A percentile compares a stretch with the other conserved stretches of the same genome.
Evolutionary conservation across 2,329 filamentous ascomycete species (phyloP).

Genomic region (Diaporthe destruens): DNA sequence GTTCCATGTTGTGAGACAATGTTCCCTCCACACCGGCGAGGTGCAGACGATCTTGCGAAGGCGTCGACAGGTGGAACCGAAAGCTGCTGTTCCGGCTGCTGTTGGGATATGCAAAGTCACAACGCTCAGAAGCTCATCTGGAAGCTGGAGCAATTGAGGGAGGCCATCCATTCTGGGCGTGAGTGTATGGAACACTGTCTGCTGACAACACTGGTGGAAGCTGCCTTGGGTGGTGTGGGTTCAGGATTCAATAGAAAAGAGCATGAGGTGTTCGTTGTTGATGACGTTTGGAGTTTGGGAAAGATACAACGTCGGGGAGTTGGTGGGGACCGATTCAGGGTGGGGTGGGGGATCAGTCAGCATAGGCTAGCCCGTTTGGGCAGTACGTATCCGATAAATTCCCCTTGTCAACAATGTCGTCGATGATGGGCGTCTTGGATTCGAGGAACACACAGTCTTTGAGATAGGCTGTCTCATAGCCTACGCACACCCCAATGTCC

Average conservation of each 20-base stretch:
- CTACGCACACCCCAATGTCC: too few relatives aligned
- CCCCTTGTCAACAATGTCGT: too few relatives aligned
- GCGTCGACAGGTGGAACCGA: constrained; percentile 64
- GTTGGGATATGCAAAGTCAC: constrained; percentile 61
- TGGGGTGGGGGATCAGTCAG: neutral
- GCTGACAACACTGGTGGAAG: neutral
- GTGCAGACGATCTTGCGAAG: constrained; percentile 65
- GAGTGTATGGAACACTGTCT: neutral
- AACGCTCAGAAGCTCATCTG: constrained; percentile 72
- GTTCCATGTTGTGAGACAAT: constrained; percentile 65
- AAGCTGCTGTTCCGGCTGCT: constrained; percentile 49
- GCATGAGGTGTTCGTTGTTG: neutral
- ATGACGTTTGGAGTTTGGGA: neutral
- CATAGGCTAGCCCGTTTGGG: neutral
- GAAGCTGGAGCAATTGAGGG: constrained; percentile 54
- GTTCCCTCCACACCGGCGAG: constrained; percentile 71
- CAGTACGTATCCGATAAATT: neutral
- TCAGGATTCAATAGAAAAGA: neutral
- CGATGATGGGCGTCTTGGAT: too few relatives aligned
- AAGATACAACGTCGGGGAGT: neutral
- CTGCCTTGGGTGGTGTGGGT: neutral
- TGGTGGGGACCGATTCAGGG: neutral
- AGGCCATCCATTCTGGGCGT: neutral
- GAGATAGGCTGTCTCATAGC: too few relatives aligned
- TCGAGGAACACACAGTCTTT: too few relatives aligned